Base-by-base conservation (phyloP, 176 grass and related monocot species). In the Metroxylon sagu region DNA sequence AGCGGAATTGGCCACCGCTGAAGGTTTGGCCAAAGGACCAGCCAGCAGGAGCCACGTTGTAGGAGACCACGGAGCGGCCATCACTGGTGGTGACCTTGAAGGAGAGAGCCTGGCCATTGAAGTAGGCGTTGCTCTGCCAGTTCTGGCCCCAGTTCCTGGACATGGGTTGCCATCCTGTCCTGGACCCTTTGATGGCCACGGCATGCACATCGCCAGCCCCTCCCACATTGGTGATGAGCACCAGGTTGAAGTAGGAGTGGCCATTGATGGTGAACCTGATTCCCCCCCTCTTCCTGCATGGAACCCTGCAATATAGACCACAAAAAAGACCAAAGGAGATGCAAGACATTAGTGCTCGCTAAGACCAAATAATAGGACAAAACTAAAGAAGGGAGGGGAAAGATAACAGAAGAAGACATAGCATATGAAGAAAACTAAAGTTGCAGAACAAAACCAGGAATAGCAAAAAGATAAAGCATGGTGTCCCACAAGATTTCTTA, bases 11-110 rank as follows among this genome's bases (percentile, higher is more conserved):
- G 14, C 57, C 53, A 27, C 88, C 83, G 21, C 68, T 62, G 68
- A 87, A 93, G 23, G 88, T 87, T 63, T 93, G 88, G 15, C 89
- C 89, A 50, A 94, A 94, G 6, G 80, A 79, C 89, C 89, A 94
- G 2, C 74, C 56, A 8, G 81, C 17, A 1, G 80, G 74, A 49
- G 80, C 89, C 16, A 63, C 74, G 19, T 82, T 77, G 73, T 88
- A 79, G 18, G 77, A 82, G 18, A 85, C 59, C 23, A 94, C 48
- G 16, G 80, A 76, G 49, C 71, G 77, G 48, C 71, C 80, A 48
- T 92, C 66, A 25, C 83, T 63, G 7, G 71, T 29, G 4, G 65
- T 87, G 25, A 94, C 71, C 54, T 60, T 81, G 67, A 94, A 88
- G 0, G 89, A 94, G 50, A 94, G 80, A 18, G 61, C 28, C 54